phyloP scores from a whole-genome alignment of 1,139 yeast species.

The Saccharomyces pastorianus region DNA sequence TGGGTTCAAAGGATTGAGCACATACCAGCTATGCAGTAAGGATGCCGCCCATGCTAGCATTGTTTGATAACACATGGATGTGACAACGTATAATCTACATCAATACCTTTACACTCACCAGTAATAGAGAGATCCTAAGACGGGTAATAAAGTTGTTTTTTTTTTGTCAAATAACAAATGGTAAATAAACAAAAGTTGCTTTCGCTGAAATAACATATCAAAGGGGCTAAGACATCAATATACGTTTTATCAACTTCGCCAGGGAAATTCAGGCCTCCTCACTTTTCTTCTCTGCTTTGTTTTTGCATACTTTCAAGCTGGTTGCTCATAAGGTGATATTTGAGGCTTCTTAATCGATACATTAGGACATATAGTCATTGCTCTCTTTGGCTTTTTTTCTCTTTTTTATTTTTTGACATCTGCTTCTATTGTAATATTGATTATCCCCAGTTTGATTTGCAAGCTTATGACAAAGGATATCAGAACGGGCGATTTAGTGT shows the following conservation, averaged over 20 bases:
- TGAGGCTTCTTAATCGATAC: not conserved
- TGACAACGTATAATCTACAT: not conserved
- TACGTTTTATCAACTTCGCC: not conserved
- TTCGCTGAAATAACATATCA: not conserved
- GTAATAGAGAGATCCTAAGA: not conserved
- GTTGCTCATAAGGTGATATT: not conserved
- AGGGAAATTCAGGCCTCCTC: not conserved
- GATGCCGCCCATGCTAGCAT: not conserved
- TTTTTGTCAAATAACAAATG: not conserved
- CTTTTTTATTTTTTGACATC: not conserved
- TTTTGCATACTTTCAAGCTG: not conserved
- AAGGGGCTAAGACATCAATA: not conserved
- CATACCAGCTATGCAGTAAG: too few species aligned
- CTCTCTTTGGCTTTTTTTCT: not conserved
- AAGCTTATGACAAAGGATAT: constrained; percentile 13
- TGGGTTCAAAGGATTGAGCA: not conserved
- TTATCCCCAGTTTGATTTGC: not conserved
- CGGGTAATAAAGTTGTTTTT: not conserved
- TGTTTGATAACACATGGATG: not conserved
- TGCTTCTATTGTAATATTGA: not conserved
- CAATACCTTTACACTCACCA: not conserved
- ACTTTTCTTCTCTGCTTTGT: not conserved
- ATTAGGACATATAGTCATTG: not conserved
- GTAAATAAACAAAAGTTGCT: not conserved
- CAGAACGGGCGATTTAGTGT: constrained; percentile 32